phyloP scores from a whole-genome alignment of 345 rosid species.

The Citrus unshiu region DNA sequence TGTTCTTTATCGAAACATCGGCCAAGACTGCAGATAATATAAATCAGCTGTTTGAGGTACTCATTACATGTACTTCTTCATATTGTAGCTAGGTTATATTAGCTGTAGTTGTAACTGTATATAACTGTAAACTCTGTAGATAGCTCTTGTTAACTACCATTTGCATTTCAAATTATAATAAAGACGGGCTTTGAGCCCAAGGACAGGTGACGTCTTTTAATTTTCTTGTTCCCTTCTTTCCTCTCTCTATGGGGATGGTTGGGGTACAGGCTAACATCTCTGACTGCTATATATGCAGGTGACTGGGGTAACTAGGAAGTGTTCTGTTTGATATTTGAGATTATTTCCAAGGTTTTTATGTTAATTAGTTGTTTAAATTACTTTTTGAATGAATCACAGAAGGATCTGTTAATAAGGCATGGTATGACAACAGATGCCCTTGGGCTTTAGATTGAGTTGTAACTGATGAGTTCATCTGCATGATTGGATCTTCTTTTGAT shows the following conservation, averaged over 20 bases:
- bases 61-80: not conserved
- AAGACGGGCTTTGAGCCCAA: not conserved
- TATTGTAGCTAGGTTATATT: not conserved
- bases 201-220: not conserved
- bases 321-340: not conserved
- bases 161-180: too few relatives aligned
- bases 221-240: not conserved
- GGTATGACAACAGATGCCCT: not conserved
- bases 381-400: not conserved
- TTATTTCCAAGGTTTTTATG: not conserved
- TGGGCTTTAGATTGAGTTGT: not conserved
- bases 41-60: constrained; percentile 87
- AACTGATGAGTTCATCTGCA: not conserved
- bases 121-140: not conserved
- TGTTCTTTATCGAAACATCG: constrained; percentile 97
- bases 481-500: not conserved
- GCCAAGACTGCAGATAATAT: constrained; percentile 98
- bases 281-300: not conserved
- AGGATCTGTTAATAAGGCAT: not conserved
- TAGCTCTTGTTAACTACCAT: not conserved
- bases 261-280: not conserved
- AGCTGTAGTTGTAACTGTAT: not conserved
- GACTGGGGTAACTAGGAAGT: not conserved
- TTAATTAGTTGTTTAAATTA: not conserved
- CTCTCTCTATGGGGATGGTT: not conserved